These are phyloP conservation scores for Tetracentron sinense DNA, from an alignment of 164 flowering plant genomes.

Conservation along the genomic window DNA sequence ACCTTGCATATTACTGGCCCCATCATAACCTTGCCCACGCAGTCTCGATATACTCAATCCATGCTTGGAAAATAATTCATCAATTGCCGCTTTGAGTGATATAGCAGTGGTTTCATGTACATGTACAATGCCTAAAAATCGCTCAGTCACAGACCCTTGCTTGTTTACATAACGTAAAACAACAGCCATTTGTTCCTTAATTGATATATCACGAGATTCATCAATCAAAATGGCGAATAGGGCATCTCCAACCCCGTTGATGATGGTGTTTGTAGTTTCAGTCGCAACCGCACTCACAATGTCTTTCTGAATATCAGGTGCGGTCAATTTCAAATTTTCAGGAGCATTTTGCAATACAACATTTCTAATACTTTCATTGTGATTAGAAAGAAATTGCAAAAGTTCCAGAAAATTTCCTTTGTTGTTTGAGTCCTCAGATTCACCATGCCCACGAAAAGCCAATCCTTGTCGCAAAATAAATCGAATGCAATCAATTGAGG, in stretches of 20 bases:
- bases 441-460: conserved; percentile 24
- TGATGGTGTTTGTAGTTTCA: conserved; percentile 12
- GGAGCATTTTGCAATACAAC: conserved; percentile 14
- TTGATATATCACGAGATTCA: no score
- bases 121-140: conserved; percentile 1
- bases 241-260: conserved; percentile 12
- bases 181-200: no score
- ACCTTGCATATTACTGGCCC: conserved; percentile 21
- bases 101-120: neutral
- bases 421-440: conserved; percentile 16
- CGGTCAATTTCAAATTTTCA: neutral
- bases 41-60: conserved; percentile 1
- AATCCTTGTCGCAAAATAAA: conserved; percentile 17
- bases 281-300: conserved; percentile 2
- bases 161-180: conserved; percentile 19
- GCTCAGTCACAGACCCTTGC: conserved; percentile 2
- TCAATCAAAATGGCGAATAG: neutral
- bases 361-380: conserved; percentile 4
- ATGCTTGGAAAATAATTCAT: no score
- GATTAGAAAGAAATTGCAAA: neutral
- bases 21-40: conserved; percentile 23
- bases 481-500: conserved; percentile 1
- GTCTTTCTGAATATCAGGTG: conserved; percentile 16
- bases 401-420: conserved; percentile 23
- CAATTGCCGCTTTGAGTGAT: no score